phyloP scores from a whole-genome alignment of 139 green algal species.

The Marvania coccoides region DNA sequence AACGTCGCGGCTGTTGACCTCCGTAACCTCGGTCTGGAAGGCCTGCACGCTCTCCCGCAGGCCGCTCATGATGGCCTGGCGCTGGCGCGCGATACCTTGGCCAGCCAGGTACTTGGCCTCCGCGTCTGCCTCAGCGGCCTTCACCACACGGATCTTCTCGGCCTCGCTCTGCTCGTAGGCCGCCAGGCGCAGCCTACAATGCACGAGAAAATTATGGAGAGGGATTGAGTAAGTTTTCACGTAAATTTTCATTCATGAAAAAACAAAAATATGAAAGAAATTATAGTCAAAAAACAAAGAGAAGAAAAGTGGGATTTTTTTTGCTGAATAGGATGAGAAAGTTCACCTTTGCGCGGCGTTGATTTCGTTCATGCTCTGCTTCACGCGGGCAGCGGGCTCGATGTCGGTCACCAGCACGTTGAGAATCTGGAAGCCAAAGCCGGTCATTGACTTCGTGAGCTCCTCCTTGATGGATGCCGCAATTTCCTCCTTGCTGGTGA shows the following conservation, averaged over 20 bases:
- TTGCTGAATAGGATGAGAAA: neutral
- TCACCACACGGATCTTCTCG: constrained; percentile 77
- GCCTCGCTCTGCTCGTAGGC: constrained; percentile 69
- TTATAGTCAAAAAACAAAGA: too few species aligned
- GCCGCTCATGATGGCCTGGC: constrained; percentile 83
- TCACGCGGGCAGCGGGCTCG: constrained; percentile 63
- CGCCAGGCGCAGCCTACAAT: constrained; percentile 30
- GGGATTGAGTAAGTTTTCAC: too few species aligned
- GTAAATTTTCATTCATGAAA: too few species aligned
- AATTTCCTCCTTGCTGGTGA: constrained; percentile 83
- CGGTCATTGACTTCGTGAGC: constrained; percentile 26
- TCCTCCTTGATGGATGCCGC: constrained; percentile 60
- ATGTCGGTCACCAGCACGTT: constrained; percentile 83
- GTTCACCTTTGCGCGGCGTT: constrained; percentile 69
- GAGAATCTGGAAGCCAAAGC: constrained; percentile 86
- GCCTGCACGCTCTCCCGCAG: constrained; percentile 78
- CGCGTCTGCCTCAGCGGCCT: constrained; percentile 88
- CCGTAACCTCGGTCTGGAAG: constrained; percentile 54
- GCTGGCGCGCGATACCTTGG: constrained; percentile 67
- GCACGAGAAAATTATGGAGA: neutral
- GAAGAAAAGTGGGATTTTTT: neutral
- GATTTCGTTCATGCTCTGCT: constrained; percentile 84
- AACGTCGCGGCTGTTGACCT: constrained; percentile 59
- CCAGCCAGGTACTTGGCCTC: constrained; percentile 89
- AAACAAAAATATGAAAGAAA: too few species aligned